Evolutionary conservation across 345 rosid genomes (phyloP).

Genomic region (Boechera stricta): DNA sequence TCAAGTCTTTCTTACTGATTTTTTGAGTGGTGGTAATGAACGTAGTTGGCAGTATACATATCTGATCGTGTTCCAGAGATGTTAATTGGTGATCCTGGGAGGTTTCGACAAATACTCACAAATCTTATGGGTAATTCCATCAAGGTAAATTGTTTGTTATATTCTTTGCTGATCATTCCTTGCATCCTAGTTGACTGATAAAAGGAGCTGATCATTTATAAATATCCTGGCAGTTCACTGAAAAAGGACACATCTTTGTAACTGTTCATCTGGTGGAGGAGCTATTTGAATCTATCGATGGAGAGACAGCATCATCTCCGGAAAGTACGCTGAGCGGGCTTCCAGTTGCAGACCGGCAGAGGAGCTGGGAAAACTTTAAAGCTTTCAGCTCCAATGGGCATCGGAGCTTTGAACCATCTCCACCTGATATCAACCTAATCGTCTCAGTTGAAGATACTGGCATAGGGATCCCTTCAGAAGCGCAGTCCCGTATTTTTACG

Average conservation of each 20-base stretch:
- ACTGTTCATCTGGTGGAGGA: conserved; percentile 89
- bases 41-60: conserved; percentile 89
- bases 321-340: conserved; percentile 80
- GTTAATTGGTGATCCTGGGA: conserved; percentile 91
- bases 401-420: conserved; percentile 42
- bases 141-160: conserved; percentile 54
- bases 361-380: conserved; percentile 77
- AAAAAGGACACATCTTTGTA: conserved; percentile 86
- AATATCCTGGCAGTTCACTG: conserved; percentile 70
- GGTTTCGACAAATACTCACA: conserved; percentile 92
- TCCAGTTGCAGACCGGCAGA: conserved; percentile 73
- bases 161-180: conserved; percentile 14
- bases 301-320: conserved; percentile 58
- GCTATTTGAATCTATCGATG: conserved; percentile 55
- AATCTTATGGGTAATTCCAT: conserved; percentile 97
- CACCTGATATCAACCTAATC: conserved; percentile 63
- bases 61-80: conserved; percentile 83
- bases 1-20: conserved; percentile 13
- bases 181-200: conserved; percentile 7
- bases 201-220: conserved; percentile 24
- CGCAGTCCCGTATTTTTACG: conserved; percentile 88
- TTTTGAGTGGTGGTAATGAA: not conserved
- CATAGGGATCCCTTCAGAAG: conserved; percentile 84
- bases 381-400: conserved; percentile 59
- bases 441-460: conserved; percentile 98